These are phyloP conservation scores for Irpex sp. DNA, from an alignment of 1,284 basidiomycete species.

Conservation along the genomic window DNA sequence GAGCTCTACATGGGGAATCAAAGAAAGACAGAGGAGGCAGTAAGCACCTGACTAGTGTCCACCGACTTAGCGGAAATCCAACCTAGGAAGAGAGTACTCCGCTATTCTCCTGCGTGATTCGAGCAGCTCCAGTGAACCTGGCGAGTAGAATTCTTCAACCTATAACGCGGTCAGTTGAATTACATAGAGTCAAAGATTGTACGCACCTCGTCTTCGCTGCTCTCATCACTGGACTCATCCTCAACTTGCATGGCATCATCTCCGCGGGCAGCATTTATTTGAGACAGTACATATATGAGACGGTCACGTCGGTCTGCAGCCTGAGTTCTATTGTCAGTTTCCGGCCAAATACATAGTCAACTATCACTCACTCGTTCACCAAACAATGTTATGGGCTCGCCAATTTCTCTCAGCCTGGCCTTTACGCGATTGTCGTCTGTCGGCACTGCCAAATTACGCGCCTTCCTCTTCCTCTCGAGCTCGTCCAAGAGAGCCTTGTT, in stretches of 20 bases:
- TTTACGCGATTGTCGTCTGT: conserved; percentile 95
- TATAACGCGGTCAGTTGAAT: conserved; percentile 23
- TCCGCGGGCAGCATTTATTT: conserved; percentile 80
- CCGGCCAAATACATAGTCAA: conserved; percentile 10
- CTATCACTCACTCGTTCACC: conserved; percentile 82
- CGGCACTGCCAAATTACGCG: conserved; percentile 91
- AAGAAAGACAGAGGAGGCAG: conserved; percentile 36
- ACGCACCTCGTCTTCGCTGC: conserved; percentile 77
- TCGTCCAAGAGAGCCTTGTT: conserved; percentile 86
- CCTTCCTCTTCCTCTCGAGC: conserved; percentile 93
- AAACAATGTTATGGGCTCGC: conserved; percentile 95
- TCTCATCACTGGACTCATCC: conserved; percentile 56
- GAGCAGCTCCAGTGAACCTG: conserved; percentile 83
- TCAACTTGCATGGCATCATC: conserved; percentile 71
- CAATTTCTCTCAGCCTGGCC: conserved; percentile 85
- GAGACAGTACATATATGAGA: conserved; percentile 87
- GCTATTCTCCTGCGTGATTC: conserved; percentile 83
- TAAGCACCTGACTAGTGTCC: conserved; percentile 71
- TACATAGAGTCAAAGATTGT: background rate
- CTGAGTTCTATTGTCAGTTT: conserved; percentile 33
- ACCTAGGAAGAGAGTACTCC: conserved; percentile 91
- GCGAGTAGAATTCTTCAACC: conserved; percentile 96
- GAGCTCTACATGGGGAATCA: conserved; percentile 67
- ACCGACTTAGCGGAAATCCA: conserved; percentile 57
- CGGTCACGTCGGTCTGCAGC: conserved; percentile 90